Evolutionary conservation across 2,329 filamentous ascomycete species (phyloP).

Genomic region (Rhynchosporium secalis): DNA sequence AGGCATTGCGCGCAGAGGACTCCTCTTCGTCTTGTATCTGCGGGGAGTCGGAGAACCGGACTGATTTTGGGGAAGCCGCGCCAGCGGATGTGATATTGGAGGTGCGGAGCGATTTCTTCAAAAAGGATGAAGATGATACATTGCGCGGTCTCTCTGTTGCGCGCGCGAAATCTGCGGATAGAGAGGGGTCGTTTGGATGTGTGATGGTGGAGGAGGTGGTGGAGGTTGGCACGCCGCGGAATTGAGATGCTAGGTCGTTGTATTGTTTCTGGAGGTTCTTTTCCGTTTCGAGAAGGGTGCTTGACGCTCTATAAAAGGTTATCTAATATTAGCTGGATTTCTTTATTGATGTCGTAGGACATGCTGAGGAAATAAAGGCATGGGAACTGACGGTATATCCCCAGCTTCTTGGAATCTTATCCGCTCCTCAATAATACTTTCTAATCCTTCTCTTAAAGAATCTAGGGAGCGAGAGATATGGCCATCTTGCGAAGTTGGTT

Average conservation of each 20-base stretch:
- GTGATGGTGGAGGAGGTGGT: slow-evolving; percentile 53
- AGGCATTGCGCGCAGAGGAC: slow-evolving; percentile 48
- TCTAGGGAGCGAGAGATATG: slow-evolving; percentile 88
- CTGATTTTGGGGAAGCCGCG: slow-evolving; percentile 61
- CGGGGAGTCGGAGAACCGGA: slow-evolving; percentile 77
- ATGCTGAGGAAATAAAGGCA: neutral
- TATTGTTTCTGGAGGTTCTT: slow-evolving; percentile 71
- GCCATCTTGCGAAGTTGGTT: slow-evolving; percentile 72
- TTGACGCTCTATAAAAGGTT: slow-evolving; percentile 35
- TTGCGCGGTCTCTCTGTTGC: slow-evolving; percentile 45
- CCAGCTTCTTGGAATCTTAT: slow-evolving; percentile 62
- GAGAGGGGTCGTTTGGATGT: slow-evolving; percentile 63
- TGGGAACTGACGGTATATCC: slow-evolving; percentile 57
- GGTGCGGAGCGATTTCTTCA: slow-evolving; percentile 41
- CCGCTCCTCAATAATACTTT: slow-evolving; percentile 64
- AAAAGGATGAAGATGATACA: slow-evolving; percentile 47
- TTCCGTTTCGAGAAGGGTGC: slow-evolving; percentile 64
- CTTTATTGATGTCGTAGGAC: neutral
- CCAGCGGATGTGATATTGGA: slow-evolving; percentile 35
- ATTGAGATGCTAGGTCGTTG: slow-evolving; percentile 75
- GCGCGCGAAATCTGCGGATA: slow-evolving; percentile 64
- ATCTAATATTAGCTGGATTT: slow-evolving; percentile 17
- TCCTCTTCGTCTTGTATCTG: slow-evolving; percentile 39
- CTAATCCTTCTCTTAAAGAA: slow-evolving; percentile 79
- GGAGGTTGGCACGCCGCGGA: slow-evolving; percentile 62